Evolutionary conservation across 768 basidiomycete genomes (phyloP).

Genomic region (Mycena vulgaris): DNA sequence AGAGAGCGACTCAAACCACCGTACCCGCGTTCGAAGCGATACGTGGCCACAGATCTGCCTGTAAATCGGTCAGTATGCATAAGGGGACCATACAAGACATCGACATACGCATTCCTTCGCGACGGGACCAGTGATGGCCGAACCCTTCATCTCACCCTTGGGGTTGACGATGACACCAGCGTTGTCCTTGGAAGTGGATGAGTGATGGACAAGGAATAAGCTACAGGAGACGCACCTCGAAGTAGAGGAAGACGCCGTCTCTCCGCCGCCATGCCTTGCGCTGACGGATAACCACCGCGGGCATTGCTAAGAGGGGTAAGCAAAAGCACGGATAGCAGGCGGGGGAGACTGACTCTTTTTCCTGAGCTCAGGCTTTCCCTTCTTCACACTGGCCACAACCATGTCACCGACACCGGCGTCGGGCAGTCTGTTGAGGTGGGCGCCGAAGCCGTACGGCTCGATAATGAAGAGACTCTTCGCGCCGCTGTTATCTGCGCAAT

Average conservation of each 20-base stretch:
- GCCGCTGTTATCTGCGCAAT: slow-evolving; percentile 99
- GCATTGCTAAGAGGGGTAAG: slow-evolving; percentile 81
- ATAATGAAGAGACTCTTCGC: slow-evolving; percentile 97
- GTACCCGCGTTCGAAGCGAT: slow-evolving; percentile 99
- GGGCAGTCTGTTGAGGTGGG: slow-evolving; percentile 96
- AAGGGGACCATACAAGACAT: neutral
- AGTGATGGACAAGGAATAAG: neutral
- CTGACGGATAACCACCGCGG: slow-evolving; percentile 96
- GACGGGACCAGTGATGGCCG: slow-evolving; percentile 95
- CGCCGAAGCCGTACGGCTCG: slow-evolving; percentile 95
- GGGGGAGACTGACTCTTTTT: slow-evolving; percentile 90
- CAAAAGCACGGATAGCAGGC: neutral
- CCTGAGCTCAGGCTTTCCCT: slow-evolving; percentile 99
- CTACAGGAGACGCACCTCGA: slow-evolving; percentile 71
- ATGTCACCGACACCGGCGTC: slow-evolving; percentile 97
- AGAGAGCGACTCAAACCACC: slow-evolving; percentile 81
- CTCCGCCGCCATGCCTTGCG: slow-evolving; percentile 98
- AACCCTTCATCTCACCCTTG: slow-evolving; percentile 99
- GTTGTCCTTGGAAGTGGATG: slow-evolving; percentile 73
- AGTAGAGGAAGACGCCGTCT: slow-evolving; percentile 99
- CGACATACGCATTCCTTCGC: slow-evolving; percentile 98
- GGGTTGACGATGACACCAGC: slow-evolving; percentile 98
- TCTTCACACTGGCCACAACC: slow-evolving; percentile 98
- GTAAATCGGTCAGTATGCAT: slow-evolving; percentile 12
- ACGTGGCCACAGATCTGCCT: slow-evolving; percentile 99